phyloP scores from a whole-genome alignment of 345 rosid genomes.

The Jatropha curcas region DNA sequence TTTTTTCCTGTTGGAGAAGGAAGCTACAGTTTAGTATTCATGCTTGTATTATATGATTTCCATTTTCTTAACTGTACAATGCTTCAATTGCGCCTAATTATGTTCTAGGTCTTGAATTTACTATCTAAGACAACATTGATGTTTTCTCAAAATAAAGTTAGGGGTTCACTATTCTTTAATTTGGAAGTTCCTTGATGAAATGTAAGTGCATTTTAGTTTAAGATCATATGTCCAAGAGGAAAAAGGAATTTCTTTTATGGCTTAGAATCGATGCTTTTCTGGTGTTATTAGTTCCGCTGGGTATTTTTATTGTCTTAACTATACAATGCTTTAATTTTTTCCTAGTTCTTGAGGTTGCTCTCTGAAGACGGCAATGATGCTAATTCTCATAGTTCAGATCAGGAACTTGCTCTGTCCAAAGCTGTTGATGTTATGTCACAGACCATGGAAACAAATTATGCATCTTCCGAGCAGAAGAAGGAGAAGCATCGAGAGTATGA shows the following conservation, averaged over 20 bases:
- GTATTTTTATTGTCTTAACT: neutral
- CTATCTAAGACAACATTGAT: no score
- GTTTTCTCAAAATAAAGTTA: no score
- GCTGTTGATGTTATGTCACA: conserved; percentile 65
- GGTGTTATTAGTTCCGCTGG: neutral
- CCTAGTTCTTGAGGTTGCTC: conserved; percentile 72
- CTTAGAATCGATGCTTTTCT: neutral
- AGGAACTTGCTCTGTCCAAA: conserved; percentile 68
- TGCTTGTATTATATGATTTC: no score
- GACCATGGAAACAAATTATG: conserved; percentile 51
- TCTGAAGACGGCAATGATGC: conserved; percentile 63
- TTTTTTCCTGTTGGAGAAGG: no score
- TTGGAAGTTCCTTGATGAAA: neutral
- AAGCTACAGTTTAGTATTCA: no score
- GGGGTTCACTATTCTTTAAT: no score
- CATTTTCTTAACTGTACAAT: no score
- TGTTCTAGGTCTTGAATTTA: neutral
- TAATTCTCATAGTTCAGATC: conserved; percentile 49
- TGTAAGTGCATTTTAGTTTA: neutral
- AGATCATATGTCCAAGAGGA: no score
- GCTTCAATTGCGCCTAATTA: neutral
- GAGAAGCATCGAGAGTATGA: conserved; percentile 78
- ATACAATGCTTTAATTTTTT: neutral
- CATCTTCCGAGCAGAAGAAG: conserved; percentile 54
- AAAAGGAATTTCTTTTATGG: no score